Base-by-base conservation (phyloP, 2,329 filamentous ascomycete genomes). In the Colletotrichum trifolii region DNA sequence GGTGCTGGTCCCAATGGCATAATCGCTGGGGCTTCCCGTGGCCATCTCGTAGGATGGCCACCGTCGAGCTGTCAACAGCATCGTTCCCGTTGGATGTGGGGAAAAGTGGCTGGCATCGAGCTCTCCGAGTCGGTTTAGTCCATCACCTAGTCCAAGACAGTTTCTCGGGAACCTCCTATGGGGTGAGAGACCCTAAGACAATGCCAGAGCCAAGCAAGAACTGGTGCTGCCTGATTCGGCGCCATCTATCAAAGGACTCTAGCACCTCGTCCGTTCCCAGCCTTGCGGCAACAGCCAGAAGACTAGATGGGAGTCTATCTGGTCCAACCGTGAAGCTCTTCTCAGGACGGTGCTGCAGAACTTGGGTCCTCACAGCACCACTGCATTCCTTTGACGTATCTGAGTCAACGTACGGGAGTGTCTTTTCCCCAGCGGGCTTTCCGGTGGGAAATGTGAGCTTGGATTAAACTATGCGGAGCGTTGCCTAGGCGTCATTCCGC, bases 11-110 rank as follows among this genome's bases (percentile, higher is more conserved):
- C 25, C 25, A 25, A 25, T 25, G 25, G 25, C 25, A 25, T 25
- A 25, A 25, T 25, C 25, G 5, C 25, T 25, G 25, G 25, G 25
- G 4, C 4, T 25, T 25, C 25, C 25, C 25, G 4, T 25, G 25
- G 25, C 25, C 25, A 25, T 25, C 25, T 25, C 25, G 25, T 25
- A 25, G 25, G 1, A 25, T 25, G 25, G 25, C 25, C 25, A 25
- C 25, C 25, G 17, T 55, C 52, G 17, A 57, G 36, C 52, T 45
- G 42, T 8, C 8, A n/a, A 34, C 33, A 47, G 33, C 12, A n/a
- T 53, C 38, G 36, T 33, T 53, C 62, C 58, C 58, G 58, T 65
- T 65, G 62, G 12, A 49, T 60, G 43, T 60, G 49, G 60, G 38
- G 55, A 46, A 25, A 17, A 13, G 8, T 8, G 54, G 54, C 42